Evolutionary conservation across 2,329 filamentous ascomycete genomes (phyloP).

Genomic region (Fusarium domesticum): DNA sequence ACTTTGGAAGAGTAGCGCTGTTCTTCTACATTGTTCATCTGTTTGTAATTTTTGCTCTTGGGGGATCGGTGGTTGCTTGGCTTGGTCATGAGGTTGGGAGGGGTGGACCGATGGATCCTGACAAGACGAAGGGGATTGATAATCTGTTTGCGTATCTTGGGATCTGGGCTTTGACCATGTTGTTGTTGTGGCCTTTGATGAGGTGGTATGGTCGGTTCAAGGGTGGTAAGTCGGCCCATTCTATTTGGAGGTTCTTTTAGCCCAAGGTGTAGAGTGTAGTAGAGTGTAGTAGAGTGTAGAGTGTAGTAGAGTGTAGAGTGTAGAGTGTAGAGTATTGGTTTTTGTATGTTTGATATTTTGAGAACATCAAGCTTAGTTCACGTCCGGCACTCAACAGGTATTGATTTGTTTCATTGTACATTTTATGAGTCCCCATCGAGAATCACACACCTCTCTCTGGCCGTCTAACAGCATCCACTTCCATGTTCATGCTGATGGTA

Average conservation of each 20-base stretch:
- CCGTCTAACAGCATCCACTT: conserved; percentile 13
- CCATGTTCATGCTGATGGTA: conserved; percentile 14
- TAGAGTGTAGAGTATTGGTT: too few relatives aligned
- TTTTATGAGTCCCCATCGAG: too few relatives aligned
- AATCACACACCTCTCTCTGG: not conserved
- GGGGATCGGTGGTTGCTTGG: conserved; percentile 22
- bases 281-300: too few relatives aligned
- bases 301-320: too few relatives aligned
- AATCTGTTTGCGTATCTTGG: conserved; percentile 37
- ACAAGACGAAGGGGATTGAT: conserved; percentile 34
- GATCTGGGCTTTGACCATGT: conserved; percentile 36
- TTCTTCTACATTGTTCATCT: conserved; percentile 46
- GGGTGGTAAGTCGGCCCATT: conserved; percentile 39
- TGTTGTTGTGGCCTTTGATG: conserved; percentile 42
- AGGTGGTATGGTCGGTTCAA: conserved; percentile 44
- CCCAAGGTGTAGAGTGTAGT: not conserved
- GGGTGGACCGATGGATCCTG: conserved; percentile 26
- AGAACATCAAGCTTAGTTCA: too few relatives aligned
- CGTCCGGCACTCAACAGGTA: too few relatives aligned
- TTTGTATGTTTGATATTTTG: too few relatives aligned
- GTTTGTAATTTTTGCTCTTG: conserved; percentile 32
- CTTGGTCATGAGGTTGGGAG: conserved; percentile 37
- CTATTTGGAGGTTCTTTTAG: conserved; percentile 47
- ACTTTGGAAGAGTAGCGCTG: conserved; percentile 44
- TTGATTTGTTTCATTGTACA: too few relatives aligned